Base-by-base conservation (phyloP, 75 land plant species). In the Sequoia sempervirens region DNA sequence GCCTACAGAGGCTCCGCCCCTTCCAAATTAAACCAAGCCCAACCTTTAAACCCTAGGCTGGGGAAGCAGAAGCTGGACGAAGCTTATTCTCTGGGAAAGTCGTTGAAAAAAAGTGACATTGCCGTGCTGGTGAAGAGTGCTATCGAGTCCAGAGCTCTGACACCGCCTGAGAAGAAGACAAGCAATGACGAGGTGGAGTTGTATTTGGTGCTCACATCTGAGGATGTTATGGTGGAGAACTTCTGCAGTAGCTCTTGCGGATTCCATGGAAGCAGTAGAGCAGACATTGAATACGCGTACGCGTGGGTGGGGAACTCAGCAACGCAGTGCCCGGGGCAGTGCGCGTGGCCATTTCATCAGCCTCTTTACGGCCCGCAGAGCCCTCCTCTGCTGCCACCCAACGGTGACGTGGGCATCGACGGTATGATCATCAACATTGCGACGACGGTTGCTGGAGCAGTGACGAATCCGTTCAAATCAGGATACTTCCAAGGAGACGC, bases 261-360 rank as follows among this genome's bases (percentile, higher is more conserved):
- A 1, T 80, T 86, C 54, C 92, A 91, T 73, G 88, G 81, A 0
- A 58, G 61, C 18, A 52, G 7, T n/a, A 79, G 20, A 32, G 80
- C 50, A 2, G 66, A 30, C 37, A 83, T 20, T 6, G 14, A 28
- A 43, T 81, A 80, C 37, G 89, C 92, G 1, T 93, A 85, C 82
- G 81, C 89, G 38, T 93, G 95, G 95, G 95, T 93, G 14, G 96
- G 96, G 0, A 88, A 94, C 91, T 89, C 96, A 11, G 88, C 81
- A 80, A 82, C 54, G 2, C 94, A 93, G 85, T 94, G 95, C 86
- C 90, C 94, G 1, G 95, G 96, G 1, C 87, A 89, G 26, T 94
- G 95, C 81, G 91, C 96, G 1, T 94, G 96, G 96, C 94, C 94
- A 1, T 94, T 94, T 83, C 90, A 91, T 83, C 88, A 89, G 82